A percentile compares a stretch with the other conserved stretches of the same genome.
Conservation (phyloP, 2,329 filamentous ascomycete genomes). For the Pseudogymnoascus sp. region DNA sequence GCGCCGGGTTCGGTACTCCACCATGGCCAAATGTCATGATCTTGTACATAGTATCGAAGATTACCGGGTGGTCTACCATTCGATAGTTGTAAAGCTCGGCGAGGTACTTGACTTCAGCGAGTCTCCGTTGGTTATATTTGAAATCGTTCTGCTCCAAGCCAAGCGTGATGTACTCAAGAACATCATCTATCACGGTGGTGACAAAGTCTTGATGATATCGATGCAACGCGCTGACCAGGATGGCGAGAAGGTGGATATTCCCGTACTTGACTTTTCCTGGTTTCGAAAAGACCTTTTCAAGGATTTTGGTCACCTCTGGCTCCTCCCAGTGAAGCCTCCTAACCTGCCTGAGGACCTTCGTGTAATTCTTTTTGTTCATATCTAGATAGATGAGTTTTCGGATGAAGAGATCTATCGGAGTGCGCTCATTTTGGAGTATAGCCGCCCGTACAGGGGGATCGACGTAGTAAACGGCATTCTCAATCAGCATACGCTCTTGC, state of each 20-base stretch:
- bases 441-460: slow-evolving; percentile 89
- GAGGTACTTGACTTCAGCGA: slow-evolving; percentile 93
- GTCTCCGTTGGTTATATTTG: slow-evolving; percentile 89
- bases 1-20: slow-evolving; percentile 73
- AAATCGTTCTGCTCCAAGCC: slow-evolving; percentile 95
- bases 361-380: slow-evolving; percentile 88
- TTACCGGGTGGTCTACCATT: slow-evolving; percentile 88
- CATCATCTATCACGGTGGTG: slow-evolving; percentile 82
- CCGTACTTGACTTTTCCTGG: slow-evolving; percentile 97
- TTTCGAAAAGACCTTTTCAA: slow-evolving; percentile 86
- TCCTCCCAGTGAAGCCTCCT: slow-evolving; percentile 98
- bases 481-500: slow-evolving; percentile 94
- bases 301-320: slow-evolving; percentile 53
- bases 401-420: slow-evolving; percentile 86
- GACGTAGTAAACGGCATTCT: slow-evolving; percentile 97
- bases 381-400: slow-evolving; percentile 90
- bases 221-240: slow-evolving; percentile 80
- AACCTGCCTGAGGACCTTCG: slow-evolving; percentile 88
- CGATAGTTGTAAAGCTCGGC: slow-evolving; percentile 97
- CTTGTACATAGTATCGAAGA: slow-evolving; percentile 93
- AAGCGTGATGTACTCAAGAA: slow-evolving; percentile 79
- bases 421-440: slow-evolving; percentile 93
- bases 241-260: slow-evolving; percentile 88
- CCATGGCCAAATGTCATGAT: slow-evolving; percentile 89
- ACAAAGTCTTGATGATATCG: slow-evolving; percentile 89